Evolutionary conservation across 2,329 filamentous ascomycete species (phyloP).

Genomic region (Pseudohalonectria lignicola): DNA sequence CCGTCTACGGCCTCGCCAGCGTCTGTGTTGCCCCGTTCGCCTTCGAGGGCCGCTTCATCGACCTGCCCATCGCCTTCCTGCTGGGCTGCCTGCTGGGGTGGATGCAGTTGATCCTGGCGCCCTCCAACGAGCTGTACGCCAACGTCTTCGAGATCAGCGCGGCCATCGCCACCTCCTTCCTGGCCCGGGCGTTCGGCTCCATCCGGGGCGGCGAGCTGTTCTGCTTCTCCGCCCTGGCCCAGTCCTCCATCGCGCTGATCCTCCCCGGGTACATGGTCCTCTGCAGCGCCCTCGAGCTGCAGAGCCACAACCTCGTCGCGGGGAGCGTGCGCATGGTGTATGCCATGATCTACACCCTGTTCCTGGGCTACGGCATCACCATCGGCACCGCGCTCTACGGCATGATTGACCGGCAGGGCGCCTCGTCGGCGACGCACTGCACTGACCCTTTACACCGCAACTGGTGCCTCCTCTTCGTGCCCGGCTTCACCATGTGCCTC

Average conservation of each 20-base stretch:
- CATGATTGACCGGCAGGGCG: constrained; percentile 38
- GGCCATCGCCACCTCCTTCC: constrained; percentile 53
- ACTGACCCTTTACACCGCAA: constrained; percentile 29
- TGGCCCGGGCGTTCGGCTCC: constrained; percentile 59
- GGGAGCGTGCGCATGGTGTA: constrained; percentile 67
- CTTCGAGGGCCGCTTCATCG: constrained; percentile 65
- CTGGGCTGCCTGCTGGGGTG: constrained; percentile 65
- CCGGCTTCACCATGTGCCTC: constrained; percentile 56
- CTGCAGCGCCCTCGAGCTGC: constrained; percentile 48
- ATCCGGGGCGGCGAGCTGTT: constrained; percentile 47
- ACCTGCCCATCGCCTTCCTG: constrained; percentile 66
- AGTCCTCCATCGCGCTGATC: constrained; percentile 67
- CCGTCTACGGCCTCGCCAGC: constrained; percentile 66
- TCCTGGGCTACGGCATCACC: constrained; percentile 63
- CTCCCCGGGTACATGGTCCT: constrained; percentile 60
- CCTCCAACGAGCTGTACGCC: constrained; percentile 53
- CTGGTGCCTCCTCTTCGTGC: constrained; percentile 46
- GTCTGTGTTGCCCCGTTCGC: constrained; percentile 70
- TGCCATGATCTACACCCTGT: constrained; percentile 62
- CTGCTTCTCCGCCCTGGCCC: constrained; percentile 61
- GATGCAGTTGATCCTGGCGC: constrained; percentile 64
- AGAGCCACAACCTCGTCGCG: constrained; percentile 57
- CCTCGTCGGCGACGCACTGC: constrained; percentile 36
- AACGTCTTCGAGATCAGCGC: constrained; percentile 37
- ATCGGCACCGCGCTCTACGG: constrained; percentile 55